Base-by-base conservation (phyloP, 2,329 filamentous ascomycete genomes). In the Plectosphaerella sp. region DNA sequence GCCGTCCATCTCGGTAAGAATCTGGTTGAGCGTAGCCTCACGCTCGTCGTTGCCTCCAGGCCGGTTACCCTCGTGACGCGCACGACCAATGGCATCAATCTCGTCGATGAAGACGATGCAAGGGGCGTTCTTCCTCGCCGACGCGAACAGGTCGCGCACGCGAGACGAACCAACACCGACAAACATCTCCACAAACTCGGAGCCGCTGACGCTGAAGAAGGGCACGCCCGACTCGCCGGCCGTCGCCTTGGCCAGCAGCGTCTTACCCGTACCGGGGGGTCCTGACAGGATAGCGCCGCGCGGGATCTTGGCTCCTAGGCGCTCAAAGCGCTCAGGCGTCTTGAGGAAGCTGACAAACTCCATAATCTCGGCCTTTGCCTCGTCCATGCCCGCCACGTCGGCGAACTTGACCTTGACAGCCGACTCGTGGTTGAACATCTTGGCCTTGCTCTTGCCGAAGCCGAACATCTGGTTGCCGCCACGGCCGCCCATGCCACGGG, bases 41-140 rank as follows among this genome's bases (percentile, higher is more conserved):
- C 94, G 88, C 74, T 99, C 94, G 66, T 99, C 94, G 65, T 97
- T 97, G 56, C 94, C 94, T 39, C 88, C 88, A 53, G 74, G 73
- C 46, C 65, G 63, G 58, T 87, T 88, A 36, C 87, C 83, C 66
- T 96, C 95, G 20, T 86, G 79, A 73, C 94, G 84, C 51, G 93
- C 89, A 67, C 92, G 91, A 61, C 94, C 94, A 63, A 99, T 97
- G 53, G 94, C 94, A 68, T 99, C 94, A 62, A 99, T 99, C 72
- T 99, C 94, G 67, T 99, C 94, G 60, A 99, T 97, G 77, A 99
- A 99, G 71, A 99, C 95, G 71, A 99, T 99, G 73, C 94, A 99
- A 4, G 94, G 94, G 0, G 94, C 89, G 71, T 90, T 96, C 78
- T 97, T 97, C 53, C 94, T 85, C 16, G 94, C 94, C 61, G 90